A percentile compares a stretch with the other conserved stretches of the same genome.
These are phyloP conservation scores for Penicillium rolfsii DNA, from an alignment of 2,329 filamentous ascomycete genomes.

Conservation along the genomic window DNA sequence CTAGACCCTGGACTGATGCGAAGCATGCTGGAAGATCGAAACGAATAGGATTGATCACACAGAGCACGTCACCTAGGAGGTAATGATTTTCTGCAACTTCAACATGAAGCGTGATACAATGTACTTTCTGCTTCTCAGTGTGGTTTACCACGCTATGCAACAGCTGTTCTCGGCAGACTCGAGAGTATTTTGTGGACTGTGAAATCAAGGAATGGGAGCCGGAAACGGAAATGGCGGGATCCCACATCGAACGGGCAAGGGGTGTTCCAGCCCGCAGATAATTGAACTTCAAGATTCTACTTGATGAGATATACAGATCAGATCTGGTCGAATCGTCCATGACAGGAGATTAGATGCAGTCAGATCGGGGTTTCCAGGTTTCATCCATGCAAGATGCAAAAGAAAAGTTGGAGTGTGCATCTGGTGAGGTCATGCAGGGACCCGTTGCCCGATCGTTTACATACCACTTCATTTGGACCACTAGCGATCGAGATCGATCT, in stretches of 20 bases:
- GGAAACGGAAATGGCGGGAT: neutral
- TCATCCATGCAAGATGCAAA: neutral
- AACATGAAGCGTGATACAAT: neutral
- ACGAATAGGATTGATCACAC: neutral
- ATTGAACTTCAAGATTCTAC: neutral
- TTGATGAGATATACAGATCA: neutral
- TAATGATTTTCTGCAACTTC: neutral
- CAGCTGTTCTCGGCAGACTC: neutral
- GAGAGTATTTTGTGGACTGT: neutral
- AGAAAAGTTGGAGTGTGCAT: neutral
- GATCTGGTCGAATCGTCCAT: neutral
- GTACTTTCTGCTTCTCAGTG: neutral
- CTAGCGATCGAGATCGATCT: neutral
- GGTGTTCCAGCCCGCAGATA: neutral
- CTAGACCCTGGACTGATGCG: neutral
- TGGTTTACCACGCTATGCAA: neutral
- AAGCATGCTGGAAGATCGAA: neutral
- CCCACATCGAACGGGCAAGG: neutral
- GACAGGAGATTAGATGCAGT: neutral
- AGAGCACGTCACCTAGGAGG: neutral
- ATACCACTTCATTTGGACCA: neutral
- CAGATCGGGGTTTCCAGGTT: neutral
- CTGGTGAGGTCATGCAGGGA: conserved; percentile 2
- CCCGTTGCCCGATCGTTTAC: neutral
- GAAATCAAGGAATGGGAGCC: neutral